Conservation (phyloP, 495 filamentous ascomycete genomes). For the Aspergillus diversus region DNA sequence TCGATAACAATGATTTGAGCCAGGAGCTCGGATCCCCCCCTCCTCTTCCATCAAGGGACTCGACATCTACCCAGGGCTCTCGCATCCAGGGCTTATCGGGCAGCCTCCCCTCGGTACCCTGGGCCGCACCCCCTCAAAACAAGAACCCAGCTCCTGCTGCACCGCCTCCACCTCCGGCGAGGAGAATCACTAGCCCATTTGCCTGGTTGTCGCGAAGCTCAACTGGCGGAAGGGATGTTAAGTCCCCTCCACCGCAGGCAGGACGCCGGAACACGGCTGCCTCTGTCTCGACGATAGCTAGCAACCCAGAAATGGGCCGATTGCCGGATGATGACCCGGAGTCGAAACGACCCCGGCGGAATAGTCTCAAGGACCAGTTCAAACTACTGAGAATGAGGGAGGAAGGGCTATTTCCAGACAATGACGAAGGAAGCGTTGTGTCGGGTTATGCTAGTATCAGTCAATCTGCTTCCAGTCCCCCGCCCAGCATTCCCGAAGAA, state of each 20-base stretch:
- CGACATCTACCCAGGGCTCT: slow-evolving; percentile 41
- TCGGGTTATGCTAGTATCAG: slow-evolving; percentile 51
- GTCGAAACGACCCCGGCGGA: slow-evolving; percentile 56
- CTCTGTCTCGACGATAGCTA: slow-evolving; percentile 73
- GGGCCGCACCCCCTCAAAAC: slow-evolving; percentile 46
- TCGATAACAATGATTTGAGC: slow-evolving; percentile 23
- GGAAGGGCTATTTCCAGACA: slow-evolving; percentile 63
- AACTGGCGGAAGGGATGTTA: slow-evolving; percentile 60
- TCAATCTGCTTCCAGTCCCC: slow-evolving; percentile 57
- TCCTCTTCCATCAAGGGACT: slow-evolving; percentile 55
- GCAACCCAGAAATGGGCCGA: slow-evolving; percentile 73
- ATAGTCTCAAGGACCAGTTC: slow-evolving; percentile 83
- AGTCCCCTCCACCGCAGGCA: slow-evolving; percentile 49
- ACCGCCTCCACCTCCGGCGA: slow-evolving; percentile 48
- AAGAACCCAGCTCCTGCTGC: slow-evolving; percentile 46
- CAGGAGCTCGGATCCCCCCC: slow-evolving; percentile 46
- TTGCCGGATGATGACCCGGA: slow-evolving; percentile 63
- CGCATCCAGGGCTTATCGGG: slow-evolving; percentile 54
- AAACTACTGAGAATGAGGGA: slow-evolving; percentile 80
- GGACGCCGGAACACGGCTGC: slow-evolving; percentile 71
- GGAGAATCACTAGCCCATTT: slow-evolving; percentile 80
- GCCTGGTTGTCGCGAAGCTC: slow-evolving; percentile 83
- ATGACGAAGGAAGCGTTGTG: slow-evolving; percentile 38
- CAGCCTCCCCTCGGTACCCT: slow-evolving; percentile 55
- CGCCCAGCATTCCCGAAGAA: slow-evolving; percentile 56